Conservation (phyloP, 1,139 yeast genomes). For the Debaryomycetaceae sp. region DNA sequence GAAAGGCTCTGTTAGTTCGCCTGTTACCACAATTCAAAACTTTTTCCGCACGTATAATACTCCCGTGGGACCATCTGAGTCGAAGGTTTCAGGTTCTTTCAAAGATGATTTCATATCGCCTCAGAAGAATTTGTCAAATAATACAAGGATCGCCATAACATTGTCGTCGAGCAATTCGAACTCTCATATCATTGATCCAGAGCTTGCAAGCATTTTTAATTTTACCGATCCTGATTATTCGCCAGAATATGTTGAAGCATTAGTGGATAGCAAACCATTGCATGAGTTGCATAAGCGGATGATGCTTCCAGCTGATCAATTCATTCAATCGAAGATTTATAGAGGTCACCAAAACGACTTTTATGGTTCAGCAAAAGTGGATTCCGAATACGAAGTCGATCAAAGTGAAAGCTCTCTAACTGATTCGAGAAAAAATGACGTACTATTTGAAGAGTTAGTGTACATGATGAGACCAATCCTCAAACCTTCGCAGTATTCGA, state of each 20-base stretch:
- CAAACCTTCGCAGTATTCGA: conserved; percentile 19
- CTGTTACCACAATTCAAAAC: conserved; percentile 34
- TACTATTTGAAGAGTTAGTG: conserved; percentile 22
- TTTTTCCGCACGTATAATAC: conserved; percentile 29
- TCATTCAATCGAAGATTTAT: conserved; percentile 23
- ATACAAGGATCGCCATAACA: conserved; percentile 23
- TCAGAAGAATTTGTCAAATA: conserved; percentile 11
- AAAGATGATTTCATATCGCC: conserved; percentile 12
- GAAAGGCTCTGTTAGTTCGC: conserved; percentile 30
- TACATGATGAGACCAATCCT: conserved; percentile 19
- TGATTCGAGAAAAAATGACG: conserved; percentile 17
- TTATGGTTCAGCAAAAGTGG: conserved; percentile 17
- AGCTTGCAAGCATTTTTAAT: conserved; percentile 33
- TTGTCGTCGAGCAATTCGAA: conserved; percentile 43
- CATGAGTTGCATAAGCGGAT: conserved; percentile 35
- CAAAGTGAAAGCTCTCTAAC: conserved; percentile 11
- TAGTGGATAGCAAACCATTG: conserved; percentile 22
- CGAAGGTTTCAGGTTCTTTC: conserved; percentile 3
- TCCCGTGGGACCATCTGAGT: conserved; percentile 13
- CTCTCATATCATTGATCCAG: conserved; percentile 33
- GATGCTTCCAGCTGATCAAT: conserved; percentile 41
- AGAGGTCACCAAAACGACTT: conserved; percentile 15
- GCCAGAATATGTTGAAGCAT: conserved; percentile 19
- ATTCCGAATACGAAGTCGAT: conserved; percentile 8
- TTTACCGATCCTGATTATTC: conserved; percentile 38